Evolutionary conservation across 2,329 filamentous ascomycete species (phyloP).

Genomic region (Calonectria henricotiae): DNA sequence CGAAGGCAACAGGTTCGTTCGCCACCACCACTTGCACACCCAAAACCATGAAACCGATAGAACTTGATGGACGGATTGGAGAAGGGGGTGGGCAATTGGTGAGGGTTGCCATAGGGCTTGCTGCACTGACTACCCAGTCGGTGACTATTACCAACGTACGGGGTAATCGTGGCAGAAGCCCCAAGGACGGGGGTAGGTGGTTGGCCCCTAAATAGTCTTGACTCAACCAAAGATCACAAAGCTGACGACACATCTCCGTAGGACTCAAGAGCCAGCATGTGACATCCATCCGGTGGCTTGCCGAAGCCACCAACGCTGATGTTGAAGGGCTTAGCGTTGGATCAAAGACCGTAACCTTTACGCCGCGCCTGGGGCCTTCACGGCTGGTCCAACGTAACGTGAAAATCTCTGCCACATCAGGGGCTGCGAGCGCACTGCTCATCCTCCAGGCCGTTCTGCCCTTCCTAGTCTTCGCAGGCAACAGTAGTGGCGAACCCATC

Average conservation of each 20-base stretch:
- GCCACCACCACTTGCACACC: constrained; percentile 5
- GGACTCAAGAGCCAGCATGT: constrained; percentile 76
- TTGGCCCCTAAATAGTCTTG: background rate
- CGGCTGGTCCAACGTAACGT: constrained; percentile 63
- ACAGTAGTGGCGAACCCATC: constrained; percentile 62
- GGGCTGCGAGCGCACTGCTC: constrained; percentile 70
- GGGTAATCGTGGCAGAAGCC: constrained; percentile 64
- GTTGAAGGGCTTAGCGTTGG: constrained; percentile 69
- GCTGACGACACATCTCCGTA: constrained; percentile 48
- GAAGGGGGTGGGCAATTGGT: constrained; percentile 77
- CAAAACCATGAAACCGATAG: constrained; percentile 58
- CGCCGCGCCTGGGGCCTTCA: constrained; percentile 60
- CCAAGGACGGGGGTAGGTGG: constrained; percentile 52
- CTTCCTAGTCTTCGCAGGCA: constrained; percentile 71
- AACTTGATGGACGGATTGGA: constrained; percentile 71
- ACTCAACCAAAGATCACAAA: background rate
- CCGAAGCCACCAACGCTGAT: constrained; percentile 67
- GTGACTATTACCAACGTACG: constrained; percentile 71
- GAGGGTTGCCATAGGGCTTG: constrained; percentile 70
- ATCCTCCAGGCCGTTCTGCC: constrained; percentile 76
- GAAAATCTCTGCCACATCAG: constrained; percentile 66
- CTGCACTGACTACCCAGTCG: constrained; percentile 70
- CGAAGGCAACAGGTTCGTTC: background rate
- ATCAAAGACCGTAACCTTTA: constrained; percentile 67
- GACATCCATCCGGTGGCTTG: constrained; percentile 70